Conservation (phyloP, 1,284 basidiomycete genomes). For the Ganoderma lucidum region DNA sequence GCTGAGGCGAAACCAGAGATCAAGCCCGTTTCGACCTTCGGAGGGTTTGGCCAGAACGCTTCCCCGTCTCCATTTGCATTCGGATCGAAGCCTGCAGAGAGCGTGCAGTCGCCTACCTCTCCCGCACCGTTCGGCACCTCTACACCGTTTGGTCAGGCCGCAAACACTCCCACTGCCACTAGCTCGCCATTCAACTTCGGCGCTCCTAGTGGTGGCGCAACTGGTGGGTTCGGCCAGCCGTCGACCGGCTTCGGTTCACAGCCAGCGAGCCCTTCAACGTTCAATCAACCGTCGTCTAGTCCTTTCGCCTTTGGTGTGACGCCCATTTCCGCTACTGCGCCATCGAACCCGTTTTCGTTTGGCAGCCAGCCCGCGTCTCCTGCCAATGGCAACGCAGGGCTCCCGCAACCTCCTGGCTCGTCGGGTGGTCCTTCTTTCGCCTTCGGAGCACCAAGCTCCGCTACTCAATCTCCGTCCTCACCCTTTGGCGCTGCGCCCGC, state of each 20-base stretch:
- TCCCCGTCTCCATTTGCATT: constrained; percentile 35
- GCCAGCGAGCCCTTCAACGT: constrained; percentile 41
- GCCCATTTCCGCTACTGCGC: constrained; percentile 38
- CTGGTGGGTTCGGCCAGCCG: constrained; percentile 41
- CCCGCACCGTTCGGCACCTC: constrained; percentile 33
- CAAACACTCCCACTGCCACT: constrained; percentile 30
- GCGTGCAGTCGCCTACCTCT: constrained; percentile 30
- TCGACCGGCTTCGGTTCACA: constrained; percentile 31
- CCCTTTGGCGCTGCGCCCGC: constrained; percentile 39
- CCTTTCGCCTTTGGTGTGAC: constrained; percentile 37
- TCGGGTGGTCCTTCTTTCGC: constrained; percentile 35
- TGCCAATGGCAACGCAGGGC: constrained; percentile 39
- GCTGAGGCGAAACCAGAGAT: constrained; percentile 33
- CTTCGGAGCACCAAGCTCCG: constrained; percentile 38
- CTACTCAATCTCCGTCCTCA: constrained; percentile 33
- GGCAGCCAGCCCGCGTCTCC: constrained; percentile 46
- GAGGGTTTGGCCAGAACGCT: constrained; percentile 28
- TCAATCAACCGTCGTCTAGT: constrained; percentile 32
- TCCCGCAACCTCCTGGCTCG: constrained; percentile 40
- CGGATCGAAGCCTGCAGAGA: constrained; percentile 37
- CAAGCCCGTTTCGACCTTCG: constrained; percentile 34
- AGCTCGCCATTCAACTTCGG: constrained; percentile 37
- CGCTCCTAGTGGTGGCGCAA: constrained; percentile 24
- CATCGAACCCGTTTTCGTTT: constrained; percentile 43
- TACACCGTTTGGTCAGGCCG: constrained; percentile 31